phyloP scores from a whole-genome alignment of 1,284 basidiomycete genomes.

The Cryptococcus neoformans region DNA sequence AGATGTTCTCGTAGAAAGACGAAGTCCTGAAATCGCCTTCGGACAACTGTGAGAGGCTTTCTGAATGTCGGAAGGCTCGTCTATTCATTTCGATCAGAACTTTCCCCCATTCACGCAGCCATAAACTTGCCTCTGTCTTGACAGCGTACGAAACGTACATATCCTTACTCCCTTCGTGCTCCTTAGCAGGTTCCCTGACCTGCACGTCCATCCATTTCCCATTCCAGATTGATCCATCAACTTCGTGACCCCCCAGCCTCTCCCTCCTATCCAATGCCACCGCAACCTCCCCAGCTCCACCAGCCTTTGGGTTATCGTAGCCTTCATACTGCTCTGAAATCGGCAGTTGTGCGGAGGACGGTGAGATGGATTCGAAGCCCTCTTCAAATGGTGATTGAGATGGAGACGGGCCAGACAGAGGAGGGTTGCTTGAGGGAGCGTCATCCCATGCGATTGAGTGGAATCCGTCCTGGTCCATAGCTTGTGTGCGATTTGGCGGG shows the following conservation, averaged over 20 bases:
- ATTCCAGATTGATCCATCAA: constrained; percentile 61
- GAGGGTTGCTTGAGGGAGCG: constrained; percentile 22
- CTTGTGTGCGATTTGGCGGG: background rate
- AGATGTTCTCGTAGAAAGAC: constrained; percentile 89
- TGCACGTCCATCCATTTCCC: constrained; percentile 73
- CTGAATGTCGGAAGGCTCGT: constrained; percentile 43
- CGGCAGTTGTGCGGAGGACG: background rate
- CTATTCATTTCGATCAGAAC: constrained; percentile 17
- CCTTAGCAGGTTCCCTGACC: constrained; percentile 90
- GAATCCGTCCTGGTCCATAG: constrained; percentile 43
- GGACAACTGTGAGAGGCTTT: constrained; percentile 62
- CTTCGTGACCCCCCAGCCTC: constrained; percentile 11
- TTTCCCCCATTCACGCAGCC: background rate
- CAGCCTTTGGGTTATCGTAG: background rate
- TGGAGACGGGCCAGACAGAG: background rate
- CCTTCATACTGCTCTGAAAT: background rate
- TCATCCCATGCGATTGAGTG: constrained; percentile 48
- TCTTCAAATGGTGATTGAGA: constrained; percentile 22
- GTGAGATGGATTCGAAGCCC: constrained; percentile 43
- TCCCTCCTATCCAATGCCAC: background rate
- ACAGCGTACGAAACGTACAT: constrained; percentile 95
- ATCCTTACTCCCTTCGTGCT: constrained; percentile 93
- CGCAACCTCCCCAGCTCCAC: background rate
- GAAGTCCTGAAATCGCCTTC: constrained; percentile 95
- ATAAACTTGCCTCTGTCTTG: constrained; percentile 67